Evolutionary conservation across 169 alveolate genomes (phyloP).

Genomic region (Plasmodium vivax): DNA sequence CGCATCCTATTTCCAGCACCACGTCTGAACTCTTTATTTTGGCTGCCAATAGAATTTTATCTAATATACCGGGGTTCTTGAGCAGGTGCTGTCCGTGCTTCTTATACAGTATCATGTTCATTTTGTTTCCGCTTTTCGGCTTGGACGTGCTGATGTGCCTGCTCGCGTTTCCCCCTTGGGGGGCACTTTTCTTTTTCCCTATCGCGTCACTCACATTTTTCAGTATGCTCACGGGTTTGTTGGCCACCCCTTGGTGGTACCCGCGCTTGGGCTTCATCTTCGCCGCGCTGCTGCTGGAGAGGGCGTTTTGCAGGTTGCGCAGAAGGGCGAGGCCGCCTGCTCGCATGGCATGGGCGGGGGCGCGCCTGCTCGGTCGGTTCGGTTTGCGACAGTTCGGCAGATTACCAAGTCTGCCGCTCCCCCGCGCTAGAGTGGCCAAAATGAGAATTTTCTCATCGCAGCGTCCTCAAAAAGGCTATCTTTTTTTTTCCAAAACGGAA

Average conservation of each 20-base stretch:
- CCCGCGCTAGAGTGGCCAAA: neutral
- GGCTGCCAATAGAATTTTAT: conserved; percentile 95
- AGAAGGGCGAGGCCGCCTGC: neutral
- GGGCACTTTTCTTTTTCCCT: conserved; percentile 4
- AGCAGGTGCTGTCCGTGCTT: conserved; percentile 98
- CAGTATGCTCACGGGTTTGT: neutral
- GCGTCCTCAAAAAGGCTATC: neutral
- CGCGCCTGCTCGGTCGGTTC: neutral
- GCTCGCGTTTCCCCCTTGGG: neutral
- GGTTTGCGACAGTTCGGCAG: neutral
- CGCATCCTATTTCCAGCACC: conserved; percentile 99
- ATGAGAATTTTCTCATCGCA: neutral
- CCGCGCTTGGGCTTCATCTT: conserved; percentile 17
- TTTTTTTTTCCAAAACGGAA: neutral
- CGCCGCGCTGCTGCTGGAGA: neutral
- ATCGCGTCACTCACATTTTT: conserved; percentile 46
- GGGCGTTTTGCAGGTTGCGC: neutral
- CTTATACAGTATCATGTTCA: conserved; percentile 90
- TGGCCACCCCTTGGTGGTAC: conserved; percentile 9
- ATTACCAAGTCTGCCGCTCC: neutral
- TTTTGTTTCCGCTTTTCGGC: conserved; percentile 49
- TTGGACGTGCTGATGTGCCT: conserved; percentile 62
- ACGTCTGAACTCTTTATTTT: conserved; percentile 97
- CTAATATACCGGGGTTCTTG: conserved; percentile 97
- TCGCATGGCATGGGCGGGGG: neutral